These are phyloP conservation scores for Meyerozyma athensensis DNA, from an alignment of 1,139 yeast genomes.

Conservation along the genomic window DNA sequence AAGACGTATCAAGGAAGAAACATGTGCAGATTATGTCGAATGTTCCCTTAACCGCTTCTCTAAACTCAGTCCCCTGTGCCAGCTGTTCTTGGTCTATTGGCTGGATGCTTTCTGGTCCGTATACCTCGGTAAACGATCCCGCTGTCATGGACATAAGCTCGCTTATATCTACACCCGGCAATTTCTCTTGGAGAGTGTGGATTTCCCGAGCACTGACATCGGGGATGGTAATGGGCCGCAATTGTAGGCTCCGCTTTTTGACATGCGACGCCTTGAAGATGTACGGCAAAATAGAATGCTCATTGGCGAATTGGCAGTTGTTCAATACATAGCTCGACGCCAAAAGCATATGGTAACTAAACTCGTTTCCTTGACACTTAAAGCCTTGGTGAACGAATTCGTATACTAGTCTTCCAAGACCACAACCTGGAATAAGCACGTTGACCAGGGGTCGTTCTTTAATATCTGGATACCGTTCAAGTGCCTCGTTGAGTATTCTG, in stretches of 20 bases:
- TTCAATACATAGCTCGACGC: slow-evolving; percentile 64
- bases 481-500: slow-evolving; percentile 43
- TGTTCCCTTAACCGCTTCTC: slow-evolving; percentile 29
- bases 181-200: slow-evolving; percentile 21
- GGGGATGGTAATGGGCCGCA: slow-evolving; percentile 49
- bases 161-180: slow-evolving; percentile 40
- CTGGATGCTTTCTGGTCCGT: slow-evolving; percentile 43
- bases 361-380: slow-evolving; percentile 79
- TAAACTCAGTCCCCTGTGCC: slow-evolving; percentile 25
- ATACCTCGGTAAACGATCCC: slow-evolving; percentile 75
- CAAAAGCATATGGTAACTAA: slow-evolving; percentile 75
- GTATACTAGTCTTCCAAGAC: slow-evolving; percentile 72
- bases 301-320: slow-evolving; percentile 35
- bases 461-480: slow-evolving; percentile 36
- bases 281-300: slow-evolving; percentile 48
- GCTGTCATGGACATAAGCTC: slow-evolving; percentile 72
- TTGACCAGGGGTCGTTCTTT: slow-evolving; percentile 33
- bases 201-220: slow-evolving; percentile 43
- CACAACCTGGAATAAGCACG: slow-evolving; percentile 78
- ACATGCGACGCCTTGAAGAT: slow-evolving; percentile 50
- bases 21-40: slow-evolving; percentile 64
- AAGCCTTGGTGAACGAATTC: slow-evolving; percentile 69
- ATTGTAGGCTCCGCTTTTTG: slow-evolving; percentile 38
- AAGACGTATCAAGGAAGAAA: slow-evolving; percentile 77
- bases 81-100: neutral